Evolutionary conservation across 2,329 filamentous ascomycete species (phyloP), one percentile per base, ranked within the genome.

Genomic region (Decorospora gaudefroyi): DNA sequence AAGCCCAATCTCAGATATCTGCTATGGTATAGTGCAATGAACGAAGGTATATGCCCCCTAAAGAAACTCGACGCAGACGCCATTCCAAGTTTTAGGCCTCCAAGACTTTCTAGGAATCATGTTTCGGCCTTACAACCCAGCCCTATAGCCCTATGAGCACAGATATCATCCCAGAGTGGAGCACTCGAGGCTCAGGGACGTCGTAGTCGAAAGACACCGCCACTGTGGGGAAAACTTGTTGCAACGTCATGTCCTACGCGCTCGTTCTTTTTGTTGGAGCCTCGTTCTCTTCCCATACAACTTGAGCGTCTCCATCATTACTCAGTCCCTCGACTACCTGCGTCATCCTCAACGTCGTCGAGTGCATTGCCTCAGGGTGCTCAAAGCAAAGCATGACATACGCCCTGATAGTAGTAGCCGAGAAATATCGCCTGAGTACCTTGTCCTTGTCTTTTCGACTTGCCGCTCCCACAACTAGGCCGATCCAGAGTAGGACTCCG

Each of bases 401-500:
- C 3, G 63, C 61, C 1, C 68, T 49, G 35, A 70, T 57, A 0
- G 64, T 54, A 2, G 68, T 44, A 3, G 67, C 67, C 0, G 60
- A 55, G 33, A 64, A 65, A 62, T 68, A 71, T 15, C 64, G 64
- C 43, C 52, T 48, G 18, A 56, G 19, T 1, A 52, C 34, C 12
- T 49, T 55, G 39, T 55, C 51, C 11, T 58, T 58, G 36, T 29
- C 51, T 8, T 57, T 51, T 27, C 51, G 53, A 23, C 55, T 65
- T 10, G 68, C 66, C 4, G 69, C 68, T 7, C 65, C 68, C 15
- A 57, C 52, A 5, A 63, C 57, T 6, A 71, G 60, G 0, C 58
- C 56, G 32, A 69, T 54, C 68, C 68, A 72, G 23, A 71, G 53
- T 2, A 71, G 57, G n/a, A 71, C 65, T 28, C 69, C 69, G 1